A percentile compares a stretch with the other conserved stretches of the same genome.
phyloP scores from a whole-genome alignment of 2,329 filamentous ascomycete genomes.

The Verticillium albo-atrum region DNA sequence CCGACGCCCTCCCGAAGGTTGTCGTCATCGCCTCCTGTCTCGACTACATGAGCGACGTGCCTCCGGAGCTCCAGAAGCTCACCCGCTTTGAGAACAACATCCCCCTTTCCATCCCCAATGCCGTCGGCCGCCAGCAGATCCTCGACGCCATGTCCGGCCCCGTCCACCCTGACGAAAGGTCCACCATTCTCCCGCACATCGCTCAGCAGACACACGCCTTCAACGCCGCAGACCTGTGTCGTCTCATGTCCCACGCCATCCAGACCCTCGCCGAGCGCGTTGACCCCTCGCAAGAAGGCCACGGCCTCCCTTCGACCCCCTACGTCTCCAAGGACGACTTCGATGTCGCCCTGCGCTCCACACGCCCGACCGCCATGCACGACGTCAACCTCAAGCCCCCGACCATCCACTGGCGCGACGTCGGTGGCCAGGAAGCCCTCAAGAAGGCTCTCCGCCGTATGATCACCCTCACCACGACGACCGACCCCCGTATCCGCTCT shows the following conservation, averaged over 20 bases:
- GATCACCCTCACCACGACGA: conserved; percentile 32
- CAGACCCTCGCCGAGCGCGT: conserved; percentile 24
- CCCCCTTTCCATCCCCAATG: conserved; percentile 73
- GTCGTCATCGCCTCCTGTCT: conserved; percentile 70
- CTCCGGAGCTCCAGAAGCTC: conserved; percentile 60
- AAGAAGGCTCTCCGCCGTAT: conserved; percentile 57
- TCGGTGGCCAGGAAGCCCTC: conserved; percentile 77
- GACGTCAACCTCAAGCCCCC: conserved; percentile 87
- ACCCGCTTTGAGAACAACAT: conserved; percentile 65
- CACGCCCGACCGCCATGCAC: conserved; percentile 81
- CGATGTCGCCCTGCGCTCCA: conserved; percentile 58
- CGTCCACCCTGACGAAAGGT: conserved; percentile 41
- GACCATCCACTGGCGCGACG: conserved; percentile 79
- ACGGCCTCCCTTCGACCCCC: conserved; percentile 8
- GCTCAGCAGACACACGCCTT: conserved; percentile 82
- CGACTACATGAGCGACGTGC: conserved; percentile 69
- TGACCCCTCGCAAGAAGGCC: conserved; percentile 17
- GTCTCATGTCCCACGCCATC: conserved; percentile 44
- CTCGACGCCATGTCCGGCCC: conserved; percentile 53
- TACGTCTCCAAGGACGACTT: conserved; percentile 48
- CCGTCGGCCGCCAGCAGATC: conserved; percentile 67
- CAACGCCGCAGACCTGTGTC: conserved; percentile 71
- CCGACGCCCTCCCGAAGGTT: conserved; percentile 47
- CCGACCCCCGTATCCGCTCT: conserved; percentile 24
- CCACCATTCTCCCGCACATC: conserved; percentile 53